Evolutionary conservation across 352 stramenopile species (phyloP).

Genomic region (Phytophthora pinifolia): DNA sequence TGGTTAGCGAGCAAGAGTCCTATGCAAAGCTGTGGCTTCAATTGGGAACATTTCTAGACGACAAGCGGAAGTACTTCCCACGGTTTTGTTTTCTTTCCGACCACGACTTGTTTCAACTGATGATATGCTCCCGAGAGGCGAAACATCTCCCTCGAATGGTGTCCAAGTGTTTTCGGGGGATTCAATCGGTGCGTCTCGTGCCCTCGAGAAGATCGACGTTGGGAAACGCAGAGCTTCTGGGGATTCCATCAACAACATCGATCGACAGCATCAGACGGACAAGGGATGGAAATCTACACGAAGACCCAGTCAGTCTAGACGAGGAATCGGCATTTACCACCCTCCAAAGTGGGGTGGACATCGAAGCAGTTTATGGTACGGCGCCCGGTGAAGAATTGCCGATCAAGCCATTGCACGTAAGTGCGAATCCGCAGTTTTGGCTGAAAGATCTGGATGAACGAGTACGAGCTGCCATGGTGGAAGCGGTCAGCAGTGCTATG

Average conservation of each 20-base stretch:
- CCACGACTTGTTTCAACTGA: constrained; percentile 55
- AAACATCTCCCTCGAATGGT: constrained; percentile 38
- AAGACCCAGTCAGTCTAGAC: not conserved
- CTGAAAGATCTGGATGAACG: constrained; percentile 59
- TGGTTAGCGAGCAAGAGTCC: constrained; percentile 37
- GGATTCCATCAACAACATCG: constrained; percentile 1
- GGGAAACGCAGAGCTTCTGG: not conserved
- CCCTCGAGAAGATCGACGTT: constrained; percentile 10
- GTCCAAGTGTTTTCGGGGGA: constrained; percentile 53
- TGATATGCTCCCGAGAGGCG: constrained; percentile 43
- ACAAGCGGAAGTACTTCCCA: constrained; percentile 60
- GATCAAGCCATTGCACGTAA: constrained; percentile 46
- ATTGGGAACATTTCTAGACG: constrained; percentile 50
- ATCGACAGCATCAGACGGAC: not conserved
- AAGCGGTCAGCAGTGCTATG: constrained; percentile 36
- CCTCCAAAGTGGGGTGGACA: constrained; percentile 31
- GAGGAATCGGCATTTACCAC: constrained; percentile 1
- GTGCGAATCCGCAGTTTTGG: constrained; percentile 57
- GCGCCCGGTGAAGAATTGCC: constrained; percentile 30
- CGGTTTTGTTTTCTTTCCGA: constrained; percentile 70
- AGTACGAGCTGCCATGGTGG: constrained; percentile 40
- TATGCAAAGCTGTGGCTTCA: constrained; percentile 65
- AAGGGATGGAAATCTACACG: not conserved
- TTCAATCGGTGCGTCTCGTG: constrained; percentile 34
- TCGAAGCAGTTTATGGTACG: constrained; percentile 40